A percentile compares a stretch with the other conserved stretches of the same genome.
These are phyloP conservation scores for Aspergillus clavatus DNA, from an alignment of 2,329 filamentous ascomycete genomes.

Conservation along the genomic window DNA sequence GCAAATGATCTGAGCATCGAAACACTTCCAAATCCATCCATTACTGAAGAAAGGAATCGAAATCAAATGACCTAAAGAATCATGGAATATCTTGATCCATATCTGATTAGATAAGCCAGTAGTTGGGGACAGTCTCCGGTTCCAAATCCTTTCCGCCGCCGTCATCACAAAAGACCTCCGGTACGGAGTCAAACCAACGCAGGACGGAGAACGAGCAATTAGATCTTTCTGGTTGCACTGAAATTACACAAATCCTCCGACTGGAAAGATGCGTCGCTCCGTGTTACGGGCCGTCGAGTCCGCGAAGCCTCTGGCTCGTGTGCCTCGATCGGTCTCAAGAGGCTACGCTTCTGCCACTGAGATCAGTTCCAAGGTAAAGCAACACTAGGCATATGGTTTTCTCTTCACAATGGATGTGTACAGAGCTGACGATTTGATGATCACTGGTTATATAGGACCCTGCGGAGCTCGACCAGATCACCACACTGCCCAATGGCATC, in stretches of 20 bases:
- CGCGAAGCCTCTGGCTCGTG: conserved; percentile 32
- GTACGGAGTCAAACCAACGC: background rate
- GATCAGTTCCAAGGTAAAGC: conserved; percentile 30
- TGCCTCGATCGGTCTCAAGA: conserved; percentile 32
- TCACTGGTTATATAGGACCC: conserved; percentile 57
- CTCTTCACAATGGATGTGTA: background rate
- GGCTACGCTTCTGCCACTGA: conserved; percentile 34
- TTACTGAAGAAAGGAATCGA: no score
- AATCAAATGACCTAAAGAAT: no score
- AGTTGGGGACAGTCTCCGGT: conserved; percentile 16
- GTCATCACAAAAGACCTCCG: conserved; percentile 8
- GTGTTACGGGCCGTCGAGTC: conserved; percentile 38
- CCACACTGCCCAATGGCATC: conserved; percentile 84
- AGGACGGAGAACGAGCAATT: conserved; percentile 7
- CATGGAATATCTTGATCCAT: no score
- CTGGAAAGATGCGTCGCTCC: conserved; percentile 36
- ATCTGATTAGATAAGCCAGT: conserved; percentile 29
- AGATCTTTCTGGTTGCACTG: conserved; percentile 1
- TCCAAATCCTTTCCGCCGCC: conserved; percentile 18
- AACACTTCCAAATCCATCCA: no score
- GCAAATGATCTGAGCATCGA: no score
- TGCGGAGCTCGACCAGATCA: conserved; percentile 79
- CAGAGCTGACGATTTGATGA: conserved; percentile 6
- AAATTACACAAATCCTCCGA: conserved; percentile 1
- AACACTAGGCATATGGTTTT: background rate